Percentiles rank a stretch among this genome's conserved stretches.
phyloP scores from a whole-genome alignment of 495 filamentous ascomycete genomes.

The Cairneyella variabilis region DNA sequence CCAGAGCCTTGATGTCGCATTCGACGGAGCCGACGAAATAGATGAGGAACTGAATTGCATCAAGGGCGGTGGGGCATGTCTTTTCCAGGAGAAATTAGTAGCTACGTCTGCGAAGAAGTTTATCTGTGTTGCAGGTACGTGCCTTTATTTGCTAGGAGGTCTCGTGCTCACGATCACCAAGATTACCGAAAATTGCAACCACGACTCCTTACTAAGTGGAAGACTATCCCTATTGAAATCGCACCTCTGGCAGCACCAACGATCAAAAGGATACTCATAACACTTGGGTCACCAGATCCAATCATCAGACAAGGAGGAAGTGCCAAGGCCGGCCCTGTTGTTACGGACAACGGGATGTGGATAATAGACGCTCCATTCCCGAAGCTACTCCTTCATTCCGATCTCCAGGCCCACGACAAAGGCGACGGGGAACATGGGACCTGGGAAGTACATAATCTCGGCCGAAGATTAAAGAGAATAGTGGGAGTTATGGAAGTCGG shows the following conservation, averaged over 20 bases:
- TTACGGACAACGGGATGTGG: slow-evolving; percentile 93
- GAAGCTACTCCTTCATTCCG: slow-evolving; percentile 58
- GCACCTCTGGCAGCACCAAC: slow-evolving; percentile 72
- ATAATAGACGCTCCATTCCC: slow-evolving; percentile 89
- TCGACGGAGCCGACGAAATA: slow-evolving; percentile 96
- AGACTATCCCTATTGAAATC: slow-evolving; percentile 86
- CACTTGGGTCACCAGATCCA: slow-evolving; percentile 68
- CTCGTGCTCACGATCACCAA: too few relatives aligned
- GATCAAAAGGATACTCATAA: slow-evolving; percentile 62
- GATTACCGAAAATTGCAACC: slow-evolving; percentile 83
- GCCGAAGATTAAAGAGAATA: slow-evolving; percentile 70
- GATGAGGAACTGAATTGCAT: slow-evolving; percentile 94
- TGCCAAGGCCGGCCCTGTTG: slow-evolving; percentile 73
- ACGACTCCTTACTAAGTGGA: slow-evolving; percentile 74
- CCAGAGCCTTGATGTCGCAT: slow-evolving; percentile 69
- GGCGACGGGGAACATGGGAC: slow-evolving; percentile 51
- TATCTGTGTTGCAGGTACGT: slow-evolving; percentile 82
- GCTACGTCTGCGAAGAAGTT: slow-evolving; percentile 82
- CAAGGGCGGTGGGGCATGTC: slow-evolving; percentile 93
- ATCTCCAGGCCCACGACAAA: slow-evolving; percentile 39
- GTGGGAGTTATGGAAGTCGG: slow-evolving; percentile 89
- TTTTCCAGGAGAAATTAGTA: slow-evolving; percentile 98
- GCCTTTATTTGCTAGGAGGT: too few relatives aligned
- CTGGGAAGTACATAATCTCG: slow-evolving; percentile 77
- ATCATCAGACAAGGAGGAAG: slow-evolving; percentile 61